A percentile compares a stretch with the other conserved stretches of the same genome.
Conservation (phyloP, 2,329 filamentous ascomycete genomes). For the Fusarium piperis region DNA sequence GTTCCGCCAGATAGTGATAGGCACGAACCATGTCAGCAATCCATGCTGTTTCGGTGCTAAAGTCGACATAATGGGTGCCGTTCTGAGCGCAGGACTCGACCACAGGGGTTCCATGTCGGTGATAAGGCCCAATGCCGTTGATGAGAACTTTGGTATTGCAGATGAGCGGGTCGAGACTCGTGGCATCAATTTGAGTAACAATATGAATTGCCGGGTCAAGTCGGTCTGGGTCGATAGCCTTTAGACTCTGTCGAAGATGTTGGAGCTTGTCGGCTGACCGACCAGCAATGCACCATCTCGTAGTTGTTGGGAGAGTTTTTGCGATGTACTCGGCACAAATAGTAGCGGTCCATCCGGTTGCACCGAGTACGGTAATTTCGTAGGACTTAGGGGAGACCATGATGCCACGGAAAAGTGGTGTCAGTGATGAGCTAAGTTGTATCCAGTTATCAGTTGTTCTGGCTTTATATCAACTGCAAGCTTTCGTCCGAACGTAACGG, state of each 20-base stretch:
- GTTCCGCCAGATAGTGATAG: neutral
- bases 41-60: constrained; percentile 4
- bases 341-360: neutral
- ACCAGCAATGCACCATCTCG: constrained; percentile 1
- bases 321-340: neutral
- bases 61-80: constrained; percentile 8
- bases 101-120: neutral
- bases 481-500: neutral
- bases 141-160: neutral
- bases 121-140: constrained; percentile 2
- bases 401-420: neutral
- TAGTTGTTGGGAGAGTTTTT: neutral
- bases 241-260: neutral
- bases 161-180: neutral
- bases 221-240: neutral
- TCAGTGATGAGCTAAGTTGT: neutral
- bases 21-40: neutral
- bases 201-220: neutral
- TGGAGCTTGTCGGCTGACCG: constrained; percentile 1
- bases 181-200: neutral
- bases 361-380: neutral
- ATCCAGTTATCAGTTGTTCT: neutral
- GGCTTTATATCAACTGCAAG: neutral
- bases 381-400: neutral
- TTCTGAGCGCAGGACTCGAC: neutral